phyloP scores from a whole-genome alignment of 495 filamentous ascomycete species.

The Xanthoparmelia taractica region DNA sequence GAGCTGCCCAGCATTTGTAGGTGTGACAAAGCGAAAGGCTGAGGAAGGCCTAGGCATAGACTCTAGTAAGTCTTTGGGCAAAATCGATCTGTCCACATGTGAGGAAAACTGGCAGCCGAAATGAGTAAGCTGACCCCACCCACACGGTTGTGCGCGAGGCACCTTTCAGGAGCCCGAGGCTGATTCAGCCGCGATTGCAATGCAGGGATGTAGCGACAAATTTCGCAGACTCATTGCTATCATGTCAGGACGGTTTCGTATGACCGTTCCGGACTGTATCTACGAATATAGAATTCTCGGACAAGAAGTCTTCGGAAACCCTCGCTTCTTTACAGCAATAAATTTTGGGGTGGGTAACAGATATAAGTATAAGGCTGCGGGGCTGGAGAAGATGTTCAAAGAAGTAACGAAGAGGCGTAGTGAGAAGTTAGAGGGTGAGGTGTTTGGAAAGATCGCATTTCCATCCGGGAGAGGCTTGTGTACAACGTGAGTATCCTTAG shows the following conservation, averaged over 20 bases:
- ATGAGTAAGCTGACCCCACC: too few species aligned
- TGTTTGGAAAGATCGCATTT: constrained; percentile 10
- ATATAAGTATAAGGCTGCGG: constrained; percentile 14
- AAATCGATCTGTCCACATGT: too few species aligned
- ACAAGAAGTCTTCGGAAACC: constrained; percentile 20
- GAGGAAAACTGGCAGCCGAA: too few species aligned
- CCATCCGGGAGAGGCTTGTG: constrained; percentile 12
- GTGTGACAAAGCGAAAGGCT: too few species aligned
- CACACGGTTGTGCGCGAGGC: constrained; percentile 20
- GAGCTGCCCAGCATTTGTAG: too few species aligned
- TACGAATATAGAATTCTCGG: constrained; percentile 19
- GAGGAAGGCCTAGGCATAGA: too few species aligned
- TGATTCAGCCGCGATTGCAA: not conserved
- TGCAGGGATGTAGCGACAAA: too few species aligned
- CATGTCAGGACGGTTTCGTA: constrained; percentile 24
- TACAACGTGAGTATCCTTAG: constrained; percentile 15
- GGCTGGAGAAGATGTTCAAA: constrained; percentile 16
- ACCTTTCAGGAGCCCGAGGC: constrained; percentile 23
- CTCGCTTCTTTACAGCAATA: constrained; percentile 11
- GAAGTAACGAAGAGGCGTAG: constrained; percentile 19
- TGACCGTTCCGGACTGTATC: constrained; percentile 23
- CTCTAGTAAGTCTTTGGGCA: too few species aligned
- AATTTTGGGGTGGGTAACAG: not conserved
- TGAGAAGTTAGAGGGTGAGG: not conserved
- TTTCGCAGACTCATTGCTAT: constrained; percentile 22